Percentiles rank a stretch among this genome's conserved stretches.
Evolutionary conservation across 192 early-diverging fungal species (phyloP).

Genomic region (Entomortierella beljakovae): DNA sequence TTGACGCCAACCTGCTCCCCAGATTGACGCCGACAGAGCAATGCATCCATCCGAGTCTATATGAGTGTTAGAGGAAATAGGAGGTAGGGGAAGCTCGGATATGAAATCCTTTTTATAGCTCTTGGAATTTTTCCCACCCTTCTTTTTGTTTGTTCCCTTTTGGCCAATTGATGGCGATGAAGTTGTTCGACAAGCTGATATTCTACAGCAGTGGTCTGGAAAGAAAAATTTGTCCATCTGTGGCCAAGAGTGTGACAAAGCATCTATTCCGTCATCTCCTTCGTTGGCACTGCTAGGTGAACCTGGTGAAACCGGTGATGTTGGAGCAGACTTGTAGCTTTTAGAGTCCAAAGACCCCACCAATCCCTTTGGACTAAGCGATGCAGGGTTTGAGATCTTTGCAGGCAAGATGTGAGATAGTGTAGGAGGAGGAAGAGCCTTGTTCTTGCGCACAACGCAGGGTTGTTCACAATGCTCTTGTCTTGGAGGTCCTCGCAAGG

Average conservation of each 20-base stretch:
- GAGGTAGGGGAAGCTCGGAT: constrained; percentile 38
- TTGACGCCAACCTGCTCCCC: constrained; percentile 50
- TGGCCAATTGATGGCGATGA: background rate
- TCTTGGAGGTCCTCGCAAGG: background rate
- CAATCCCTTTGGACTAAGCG: constrained; percentile 5
- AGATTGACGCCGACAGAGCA: constrained; percentile 35
- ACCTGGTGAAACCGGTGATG: background rate
- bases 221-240: constrained; percentile 43
- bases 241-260: constrained; percentile 41
- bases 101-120: constrained; percentile 4
- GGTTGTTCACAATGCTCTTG: constrained; percentile 21
- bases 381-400: constrained; percentile 42
- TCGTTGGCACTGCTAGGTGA: background rate
- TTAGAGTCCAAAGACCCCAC: too few relatives aligned
- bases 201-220: constrained; percentile 50
- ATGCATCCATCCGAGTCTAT: constrained; percentile 4
- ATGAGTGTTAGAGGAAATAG: background rate
- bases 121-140: background rate
- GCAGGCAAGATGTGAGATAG: constrained; percentile 27
- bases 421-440: constrained; percentile 40
- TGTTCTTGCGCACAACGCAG: constrained; percentile 45
- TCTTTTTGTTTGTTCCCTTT: background rate
- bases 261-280: background rate
- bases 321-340: background rate
- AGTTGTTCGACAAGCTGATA: constrained; percentile 13